Conservation (phyloP, 768 basidiomycete species). For the Boletus insuetus region DNA sequence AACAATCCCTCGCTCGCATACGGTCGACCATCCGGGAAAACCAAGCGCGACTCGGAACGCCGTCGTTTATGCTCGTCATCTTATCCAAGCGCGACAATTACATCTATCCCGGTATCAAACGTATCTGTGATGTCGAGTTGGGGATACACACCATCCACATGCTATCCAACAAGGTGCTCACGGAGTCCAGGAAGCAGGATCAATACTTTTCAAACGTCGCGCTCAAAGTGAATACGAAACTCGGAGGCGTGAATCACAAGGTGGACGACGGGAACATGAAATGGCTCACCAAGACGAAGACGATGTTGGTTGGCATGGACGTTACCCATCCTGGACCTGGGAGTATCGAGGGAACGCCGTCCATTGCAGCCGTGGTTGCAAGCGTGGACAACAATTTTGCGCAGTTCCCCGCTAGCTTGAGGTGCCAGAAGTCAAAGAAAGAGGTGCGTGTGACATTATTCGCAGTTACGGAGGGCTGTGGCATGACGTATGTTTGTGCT, state of each 20-base stretch:
- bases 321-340: constrained; percentile 77
- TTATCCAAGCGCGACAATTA: constrained; percentile 65
- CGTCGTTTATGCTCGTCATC: constrained; percentile 68
- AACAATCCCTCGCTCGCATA: constrained; percentile 39
- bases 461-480: no score
- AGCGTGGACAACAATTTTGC: constrained; percentile 67
- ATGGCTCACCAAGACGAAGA: constrained; percentile 65
- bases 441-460: constrained; percentile 18
- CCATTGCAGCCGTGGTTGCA: constrained; percentile 81
- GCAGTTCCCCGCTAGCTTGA: constrained; percentile 74
- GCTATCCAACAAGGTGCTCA: constrained; percentile 59
- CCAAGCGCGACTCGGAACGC: constrained; percentile 35
- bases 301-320: constrained; percentile 86
- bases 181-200: constrained; percentile 55
- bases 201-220: constrained; percentile 84
- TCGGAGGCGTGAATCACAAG: constrained; percentile 81
- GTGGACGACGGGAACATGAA: constrained; percentile 52
- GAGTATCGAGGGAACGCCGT: constrained; percentile 69
- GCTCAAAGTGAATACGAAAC: constrained; percentile 79
- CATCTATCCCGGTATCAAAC: constrained; percentile 82
- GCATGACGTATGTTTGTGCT: background rate
- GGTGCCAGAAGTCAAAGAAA: constrained; percentile 50
- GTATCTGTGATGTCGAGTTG: constrained; percentile 68
- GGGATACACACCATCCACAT: constrained; percentile 78
- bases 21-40: constrained; percentile 37